Evolutionary conservation across 345 rosid species (phyloP), one percentile per base, ranked within the genome.

Genomic region (Lagerstroemia speciosa): DNA sequence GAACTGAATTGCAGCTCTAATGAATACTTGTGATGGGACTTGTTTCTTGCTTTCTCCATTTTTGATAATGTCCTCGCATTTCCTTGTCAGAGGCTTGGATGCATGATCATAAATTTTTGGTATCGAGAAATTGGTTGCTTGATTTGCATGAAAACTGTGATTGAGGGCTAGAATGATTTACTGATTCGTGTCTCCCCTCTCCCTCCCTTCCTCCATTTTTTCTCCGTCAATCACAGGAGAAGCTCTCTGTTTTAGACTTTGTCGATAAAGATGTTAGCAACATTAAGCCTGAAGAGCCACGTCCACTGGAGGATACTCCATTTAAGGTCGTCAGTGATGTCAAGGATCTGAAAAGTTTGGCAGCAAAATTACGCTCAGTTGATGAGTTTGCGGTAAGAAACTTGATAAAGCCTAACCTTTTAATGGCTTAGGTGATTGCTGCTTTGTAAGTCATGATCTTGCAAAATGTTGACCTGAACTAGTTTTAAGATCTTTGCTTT

Each of bases 371-470:
- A 75, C 82, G 73, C 33, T 58, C 66, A 62, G 95, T 79, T 15
- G 69, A 81, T 34, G 97, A 91, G 78, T 89, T 91, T 86, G 92
- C 97, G 78, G 99, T 94, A 82, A 86, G 26, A 52, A 34, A 29
- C 50, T 16, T 27, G 20, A 40, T 38, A 8, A 65, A 24, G 27
- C n/a, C n/a, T n/a, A n/a, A n/a, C n/a, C n/a, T n/a, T 38, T 26
- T 40, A 65, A 32, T 22, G 2, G 6, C 11, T 22, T n/a, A n/a
- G 22, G 15, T 65, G 12, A 38, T n/a, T 65, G 12, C 32, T 38
- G 19, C 31, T 65, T n/a, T n/a, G 22, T 2, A 24, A 37, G 34
- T 14, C 20, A 30, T 20, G 24, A 38, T 65, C 50, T 37, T 43
- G 26, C 8, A 2, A 38, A 38, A 2, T 12, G 17, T 22, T 24